phyloP scores from a whole-genome alignment of 148 eudicot species.

The Chenopodium quinoa region DNA sequence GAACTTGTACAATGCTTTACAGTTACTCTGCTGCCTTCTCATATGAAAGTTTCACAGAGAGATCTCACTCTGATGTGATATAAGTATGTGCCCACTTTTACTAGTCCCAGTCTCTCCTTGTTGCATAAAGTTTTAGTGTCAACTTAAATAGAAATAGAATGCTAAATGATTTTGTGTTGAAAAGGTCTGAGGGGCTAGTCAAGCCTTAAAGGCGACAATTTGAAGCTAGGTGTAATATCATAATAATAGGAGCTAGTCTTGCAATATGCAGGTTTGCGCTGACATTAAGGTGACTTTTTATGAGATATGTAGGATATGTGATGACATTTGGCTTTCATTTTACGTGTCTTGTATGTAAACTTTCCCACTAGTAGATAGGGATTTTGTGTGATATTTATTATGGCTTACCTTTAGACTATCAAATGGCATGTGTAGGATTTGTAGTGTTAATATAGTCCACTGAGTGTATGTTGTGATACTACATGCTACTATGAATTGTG shows the following conservation, averaged over 20 bases:
- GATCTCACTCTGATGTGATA: neutral
- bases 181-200: conserved; percentile 6
- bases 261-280: neutral
- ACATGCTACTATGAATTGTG: neutral
- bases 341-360: neutral
- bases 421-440: neutral
- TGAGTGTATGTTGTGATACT: neutral
- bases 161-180: neutral
- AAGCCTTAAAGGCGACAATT: neutral
- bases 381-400: neutral
- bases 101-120: neutral
- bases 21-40: neutral
- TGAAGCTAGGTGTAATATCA: neutral
- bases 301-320: neutral
- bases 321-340: neutral
- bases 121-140: neutral
- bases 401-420: neutral
- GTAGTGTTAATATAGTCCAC: neutral
- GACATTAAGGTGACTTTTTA: neutral
- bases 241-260: neutral
- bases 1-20: neutral
- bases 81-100: neutral
- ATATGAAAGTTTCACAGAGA: conserved; percentile 5
- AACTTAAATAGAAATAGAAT: neutral
- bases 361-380: neutral